Percentiles rank a stretch among this genome's conserved stretches.
These are phyloP conservation scores for Dryas octopetala DNA, from an alignment of 306 rosid species.

Conservation along the genomic window DNA sequence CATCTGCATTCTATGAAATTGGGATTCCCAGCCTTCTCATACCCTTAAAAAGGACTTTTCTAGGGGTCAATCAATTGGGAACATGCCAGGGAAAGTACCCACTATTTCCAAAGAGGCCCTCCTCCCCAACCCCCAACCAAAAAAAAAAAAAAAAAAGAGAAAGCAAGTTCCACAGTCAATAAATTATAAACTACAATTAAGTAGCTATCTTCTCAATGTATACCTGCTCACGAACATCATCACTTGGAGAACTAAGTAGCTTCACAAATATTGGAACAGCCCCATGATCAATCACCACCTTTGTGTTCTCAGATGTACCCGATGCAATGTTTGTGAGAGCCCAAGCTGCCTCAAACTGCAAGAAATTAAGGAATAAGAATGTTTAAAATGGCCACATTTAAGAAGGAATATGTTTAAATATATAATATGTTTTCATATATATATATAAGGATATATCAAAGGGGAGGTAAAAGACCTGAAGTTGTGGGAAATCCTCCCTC, in stretches of 20 bases:
- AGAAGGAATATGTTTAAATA: neutral
- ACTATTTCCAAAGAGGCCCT: too few relatives aligned
- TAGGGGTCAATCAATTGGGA: too few relatives aligned
- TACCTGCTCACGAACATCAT: conserved; percentile 97
- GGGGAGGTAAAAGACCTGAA: conserved; percentile 56
- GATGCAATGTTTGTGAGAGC: conserved; percentile 95
- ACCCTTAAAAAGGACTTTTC: too few relatives aligned
- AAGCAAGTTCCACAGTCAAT: neutral
- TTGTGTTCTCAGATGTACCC: conserved; percentile 91
- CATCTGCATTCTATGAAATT: too few relatives aligned
- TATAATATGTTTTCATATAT: too few relatives aligned
- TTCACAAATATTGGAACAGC: conserved; percentile 89
- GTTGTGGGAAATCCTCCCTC: conserved; percentile 84
- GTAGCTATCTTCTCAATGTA: neutral
- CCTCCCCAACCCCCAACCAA: too few relatives aligned
- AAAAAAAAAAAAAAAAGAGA: too few relatives aligned
- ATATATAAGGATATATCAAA: neutral
- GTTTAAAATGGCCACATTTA: neutral
- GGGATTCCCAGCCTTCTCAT: too few relatives aligned
- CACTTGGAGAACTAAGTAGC: conserved; percentile 83
- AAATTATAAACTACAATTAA: neutral
- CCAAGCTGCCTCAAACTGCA: conserved; percentile 99
- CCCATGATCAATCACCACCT: conserved; percentile 81
- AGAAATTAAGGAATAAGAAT: conserved; percentile 9
- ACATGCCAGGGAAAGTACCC: too few relatives aligned